These are phyloP conservation scores for Penicillium parvum DNA, from an alignment of 495 filamentous ascomycete genomes.

Conservation along the genomic window DNA sequence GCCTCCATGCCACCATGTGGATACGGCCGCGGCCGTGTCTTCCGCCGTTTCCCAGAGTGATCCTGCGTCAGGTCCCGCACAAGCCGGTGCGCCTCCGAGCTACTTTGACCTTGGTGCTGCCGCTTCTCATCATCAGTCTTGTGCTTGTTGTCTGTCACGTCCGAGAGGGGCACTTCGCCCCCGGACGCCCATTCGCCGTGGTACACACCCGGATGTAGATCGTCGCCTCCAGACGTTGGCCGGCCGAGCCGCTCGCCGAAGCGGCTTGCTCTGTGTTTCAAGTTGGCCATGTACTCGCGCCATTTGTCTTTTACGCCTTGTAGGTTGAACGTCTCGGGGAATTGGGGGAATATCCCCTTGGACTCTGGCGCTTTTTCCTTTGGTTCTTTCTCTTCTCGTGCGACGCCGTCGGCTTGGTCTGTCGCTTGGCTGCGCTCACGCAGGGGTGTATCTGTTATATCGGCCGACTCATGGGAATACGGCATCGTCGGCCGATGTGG, in stretches of 20 bases:
- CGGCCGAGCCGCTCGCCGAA: conserved; percentile 20
- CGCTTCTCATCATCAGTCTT: conserved; percentile 28
- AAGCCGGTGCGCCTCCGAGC: conserved; percentile 27
- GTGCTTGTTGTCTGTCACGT: conserved; percentile 30
- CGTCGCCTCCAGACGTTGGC: conserved; percentile 18
- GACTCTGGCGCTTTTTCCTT: not conserved
- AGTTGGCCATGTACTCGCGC: no score
- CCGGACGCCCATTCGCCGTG: conserved; percentile 27
- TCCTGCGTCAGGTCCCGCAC: conserved; percentile 33
- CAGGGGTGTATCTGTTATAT: conserved; percentile 6
- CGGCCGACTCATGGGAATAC: conserved; percentile 9
- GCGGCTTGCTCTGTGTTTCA: not conserved
- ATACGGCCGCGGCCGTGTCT: conserved; percentile 15
- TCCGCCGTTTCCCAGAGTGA: conserved; percentile 23
- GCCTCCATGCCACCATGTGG: conserved; percentile 11
- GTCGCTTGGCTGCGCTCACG: not conserved
- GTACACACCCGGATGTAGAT: conserved; percentile 22
- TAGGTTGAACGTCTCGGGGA: conserved; percentile 1
- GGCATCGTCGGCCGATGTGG: conserved; percentile 8
- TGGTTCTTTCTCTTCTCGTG: conserved; percentile 3
- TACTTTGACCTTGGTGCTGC: conserved; percentile 12
- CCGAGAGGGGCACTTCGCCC: conserved; percentile 20
- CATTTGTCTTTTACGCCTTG: no score
- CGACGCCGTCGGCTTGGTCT: not conserved
- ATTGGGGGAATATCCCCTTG: no score